These are phyloP conservation scores for Lentinula edodes DNA, from an alignment of 768 basidiomycete genomes.

Conservation along the genomic window DNA sequence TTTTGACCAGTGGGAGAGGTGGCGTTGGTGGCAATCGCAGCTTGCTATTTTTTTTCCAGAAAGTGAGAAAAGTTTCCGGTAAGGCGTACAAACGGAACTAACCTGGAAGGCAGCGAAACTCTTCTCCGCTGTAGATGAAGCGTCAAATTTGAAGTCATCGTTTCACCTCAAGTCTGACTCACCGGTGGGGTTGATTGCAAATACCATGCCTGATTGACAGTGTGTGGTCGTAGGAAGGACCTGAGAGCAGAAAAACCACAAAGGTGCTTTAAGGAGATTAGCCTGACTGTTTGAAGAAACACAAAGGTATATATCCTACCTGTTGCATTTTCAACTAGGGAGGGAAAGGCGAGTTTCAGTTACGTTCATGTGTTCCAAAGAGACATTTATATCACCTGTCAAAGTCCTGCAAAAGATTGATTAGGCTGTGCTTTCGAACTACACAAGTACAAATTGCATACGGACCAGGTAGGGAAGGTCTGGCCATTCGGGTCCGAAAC, in stretches of 20 bases:
- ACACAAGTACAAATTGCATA: background rate
- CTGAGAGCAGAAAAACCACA: constrained; percentile 64
- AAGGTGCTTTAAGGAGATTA: constrained; percentile 21
- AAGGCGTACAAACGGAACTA: background rate
- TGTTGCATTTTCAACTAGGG: background rate
- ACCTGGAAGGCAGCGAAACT: constrained; percentile 44
- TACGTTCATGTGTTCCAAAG: background rate
- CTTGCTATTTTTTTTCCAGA: background rate
- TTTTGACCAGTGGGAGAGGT: constrained; percentile 7
- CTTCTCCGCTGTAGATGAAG: constrained; percentile 26
- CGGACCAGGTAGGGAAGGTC: constrained; percentile 32
- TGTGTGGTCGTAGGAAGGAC: constrained; percentile 16
- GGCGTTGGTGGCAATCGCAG: constrained; percentile 16
- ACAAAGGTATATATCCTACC: background rate
- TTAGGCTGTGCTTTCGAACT: background rate
- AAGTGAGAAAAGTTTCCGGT: no score
- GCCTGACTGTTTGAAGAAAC: background rate
- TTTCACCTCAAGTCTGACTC: background rate
- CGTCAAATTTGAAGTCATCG: background rate
- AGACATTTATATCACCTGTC: background rate
- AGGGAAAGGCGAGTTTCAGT: background rate
- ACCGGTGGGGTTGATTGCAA: constrained; percentile 47
- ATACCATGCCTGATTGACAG: constrained; percentile 55
- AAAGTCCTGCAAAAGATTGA: background rate
- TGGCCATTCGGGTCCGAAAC: constrained; percentile 25